These are phyloP conservation scores for Penicillium italicum DNA, from an alignment of 2,329 filamentous ascomycete genomes.

Conservation along the genomic window DNA sequence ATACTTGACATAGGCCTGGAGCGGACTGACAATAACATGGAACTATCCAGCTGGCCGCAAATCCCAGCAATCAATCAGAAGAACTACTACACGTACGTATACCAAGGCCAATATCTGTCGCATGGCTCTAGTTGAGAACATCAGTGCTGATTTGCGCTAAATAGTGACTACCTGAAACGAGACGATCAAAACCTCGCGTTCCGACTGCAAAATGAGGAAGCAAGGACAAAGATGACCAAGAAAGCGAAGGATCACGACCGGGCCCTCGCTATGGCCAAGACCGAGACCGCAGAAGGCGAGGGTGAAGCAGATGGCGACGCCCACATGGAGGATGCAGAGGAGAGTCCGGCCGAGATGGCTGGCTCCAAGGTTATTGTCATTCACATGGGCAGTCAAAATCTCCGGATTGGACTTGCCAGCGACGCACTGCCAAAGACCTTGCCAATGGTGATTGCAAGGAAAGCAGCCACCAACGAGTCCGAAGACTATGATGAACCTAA, in stretches of 20 bases:
- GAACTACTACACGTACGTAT: slow-evolving; percentile 90
- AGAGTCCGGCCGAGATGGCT: slow-evolving; percentile 59
- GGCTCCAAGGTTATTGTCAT: slow-evolving; percentile 92
- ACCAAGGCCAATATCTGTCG: neutral
- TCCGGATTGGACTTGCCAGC: slow-evolving; percentile 91
- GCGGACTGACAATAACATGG: slow-evolving; percentile 98
- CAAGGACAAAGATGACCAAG: slow-evolving; percentile 76
- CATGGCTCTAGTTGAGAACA: neutral
- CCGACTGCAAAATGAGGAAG: slow-evolving; percentile 82
- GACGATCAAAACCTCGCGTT: slow-evolving; percentile 93
- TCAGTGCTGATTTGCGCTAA: slow-evolving; percentile 16
- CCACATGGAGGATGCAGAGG: slow-evolving; percentile 56
- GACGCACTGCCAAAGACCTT: slow-evolving; percentile 92
- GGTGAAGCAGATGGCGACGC: slow-evolving; percentile 48
- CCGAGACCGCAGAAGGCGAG: slow-evolving; percentile 56
- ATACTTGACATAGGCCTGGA: slow-evolving; percentile 65
- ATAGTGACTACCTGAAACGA: slow-evolving; percentile 92
- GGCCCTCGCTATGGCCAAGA: slow-evolving; percentile 70
- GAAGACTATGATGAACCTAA: slow-evolving; percentile 77
- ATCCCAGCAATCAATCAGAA: slow-evolving; percentile 96
- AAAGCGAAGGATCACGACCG: slow-evolving; percentile 84
- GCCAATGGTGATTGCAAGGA: slow-evolving; percentile 85
- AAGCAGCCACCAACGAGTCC: slow-evolving; percentile 72
- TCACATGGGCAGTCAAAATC: slow-evolving; percentile 90
- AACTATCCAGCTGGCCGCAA: slow-evolving; percentile 88